A percentile compares a stretch with the other conserved stretches of the same genome.
Evolutionary conservation across 306 rosid species (phyloP).

Genomic region (Cicer pinnatifidum): DNA sequence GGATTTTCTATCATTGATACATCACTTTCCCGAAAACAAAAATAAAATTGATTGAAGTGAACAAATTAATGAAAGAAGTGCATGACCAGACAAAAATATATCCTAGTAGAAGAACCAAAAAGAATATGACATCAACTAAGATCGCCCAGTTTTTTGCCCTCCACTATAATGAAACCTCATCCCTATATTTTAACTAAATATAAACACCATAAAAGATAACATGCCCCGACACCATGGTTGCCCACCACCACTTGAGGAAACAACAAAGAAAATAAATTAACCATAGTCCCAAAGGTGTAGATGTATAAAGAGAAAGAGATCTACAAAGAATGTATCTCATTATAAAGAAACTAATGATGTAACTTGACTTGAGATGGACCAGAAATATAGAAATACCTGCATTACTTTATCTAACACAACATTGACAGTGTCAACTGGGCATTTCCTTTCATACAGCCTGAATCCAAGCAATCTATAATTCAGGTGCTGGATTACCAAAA

Average conservation of each 20-base stretch:
- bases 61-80: constrained; percentile 10
- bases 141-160: not conserved
- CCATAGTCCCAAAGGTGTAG: not conserved
- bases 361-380: constrained; percentile 37
- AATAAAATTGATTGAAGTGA: not conserved
- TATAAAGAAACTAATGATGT: constrained; percentile 24
- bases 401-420: constrained; percentile 66
- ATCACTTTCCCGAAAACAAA: not conserved
- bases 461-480: constrained; percentile 93
- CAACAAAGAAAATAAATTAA: constrained; percentile 4
- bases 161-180: constrained; percentile 23
- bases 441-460: constrained; percentile 75
- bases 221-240: constrained; percentile 6
- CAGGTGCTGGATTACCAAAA: constrained; percentile 64
- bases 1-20: not conserved
- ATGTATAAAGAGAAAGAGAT: constrained; percentile 30
- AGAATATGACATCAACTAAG: not conserved
- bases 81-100: constrained; percentile 1
- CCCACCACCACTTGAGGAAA: constrained; percentile 26
- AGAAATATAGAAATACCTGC: constrained; percentile 60
- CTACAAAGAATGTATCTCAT: constrained; percentile 4
- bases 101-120: constrained; percentile 4
- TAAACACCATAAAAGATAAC: not conserved
- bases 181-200: not conserved
- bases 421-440: constrained; percentile 50